These are phyloP conservation scores for Dactylonectria macrodidyma DNA, from an alignment of 2,329 filamentous ascomycete genomes.

Conservation along the genomic window DNA sequence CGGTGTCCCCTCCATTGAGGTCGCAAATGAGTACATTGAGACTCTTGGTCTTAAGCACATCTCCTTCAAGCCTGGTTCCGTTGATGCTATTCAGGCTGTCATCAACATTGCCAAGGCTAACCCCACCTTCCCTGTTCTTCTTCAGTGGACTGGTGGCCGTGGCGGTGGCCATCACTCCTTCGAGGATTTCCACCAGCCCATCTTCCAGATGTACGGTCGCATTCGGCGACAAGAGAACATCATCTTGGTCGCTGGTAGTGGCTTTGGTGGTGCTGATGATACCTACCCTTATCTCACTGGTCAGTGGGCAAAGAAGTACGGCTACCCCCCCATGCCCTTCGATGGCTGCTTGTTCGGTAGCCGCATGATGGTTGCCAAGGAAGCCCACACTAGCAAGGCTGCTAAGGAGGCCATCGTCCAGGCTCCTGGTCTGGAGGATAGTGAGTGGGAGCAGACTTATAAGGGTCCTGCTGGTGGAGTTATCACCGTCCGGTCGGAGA, in stretches of 20 bases:
- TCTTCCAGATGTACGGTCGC: constrained; percentile 91
- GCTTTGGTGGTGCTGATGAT: constrained; percentile 90
- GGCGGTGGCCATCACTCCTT: constrained; percentile 96
- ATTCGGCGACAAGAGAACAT: constrained; percentile 90
- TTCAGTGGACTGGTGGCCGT: constrained; percentile 96
- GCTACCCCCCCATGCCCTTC: constrained; percentile 94
- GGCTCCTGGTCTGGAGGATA: constrained; percentile 85
- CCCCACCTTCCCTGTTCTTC: constrained; percentile 89
- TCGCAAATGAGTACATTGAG: constrained; percentile 93
- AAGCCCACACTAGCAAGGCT: constrained; percentile 88
- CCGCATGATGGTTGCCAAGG: constrained; percentile 95
- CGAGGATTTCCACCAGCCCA: constrained; percentile 94
- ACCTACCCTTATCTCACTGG: constrained; percentile 95
- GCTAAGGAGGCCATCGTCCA: constrained; percentile 94
- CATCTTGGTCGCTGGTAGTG: constrained; percentile 90
- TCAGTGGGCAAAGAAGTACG: constrained; percentile 87
- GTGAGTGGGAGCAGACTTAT: constrained; percentile 93
- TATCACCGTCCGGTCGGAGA: constrained; percentile 97
- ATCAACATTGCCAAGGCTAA: constrained; percentile 97
- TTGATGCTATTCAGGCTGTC: constrained; percentile 88
- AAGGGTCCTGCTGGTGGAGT: constrained; percentile 92
- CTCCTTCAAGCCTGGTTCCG: constrained; percentile 92
- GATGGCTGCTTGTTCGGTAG: constrained; percentile 93
- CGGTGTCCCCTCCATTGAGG: constrained; percentile 93
- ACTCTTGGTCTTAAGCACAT: constrained; percentile 95